phyloP scores from a whole-genome alignment of 495 filamentous ascomycete species.

The Neurospora sp. region DNA sequence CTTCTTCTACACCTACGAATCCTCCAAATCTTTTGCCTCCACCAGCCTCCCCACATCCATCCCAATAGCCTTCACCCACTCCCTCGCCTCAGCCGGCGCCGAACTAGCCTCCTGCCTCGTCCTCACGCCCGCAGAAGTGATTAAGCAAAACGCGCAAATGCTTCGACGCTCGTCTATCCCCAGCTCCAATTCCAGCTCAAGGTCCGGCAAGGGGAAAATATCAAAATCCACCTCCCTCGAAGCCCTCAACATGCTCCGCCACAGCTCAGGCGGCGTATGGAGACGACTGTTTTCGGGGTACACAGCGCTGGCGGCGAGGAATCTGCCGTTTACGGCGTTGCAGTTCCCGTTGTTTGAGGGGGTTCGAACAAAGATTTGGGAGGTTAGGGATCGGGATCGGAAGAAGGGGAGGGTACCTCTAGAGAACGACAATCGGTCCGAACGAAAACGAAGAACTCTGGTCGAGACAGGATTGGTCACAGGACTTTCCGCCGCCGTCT shows the following conservation, averaged over 20 bases:
- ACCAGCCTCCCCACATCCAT: conserved; percentile 29
- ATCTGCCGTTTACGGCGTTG: conserved; percentile 77
- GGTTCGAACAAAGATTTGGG: conserved; percentile 35
- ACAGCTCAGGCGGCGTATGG: conserved; percentile 15
- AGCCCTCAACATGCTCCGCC: conserved; percentile 31
- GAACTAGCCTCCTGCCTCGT: conserved; percentile 79
- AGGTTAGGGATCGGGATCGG: conserved; percentile 13
- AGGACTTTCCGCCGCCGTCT: conserved; percentile 55
- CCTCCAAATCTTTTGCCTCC: conserved; percentile 46
- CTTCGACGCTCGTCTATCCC: conserved; percentile 14
- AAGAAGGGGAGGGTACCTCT: neutral
- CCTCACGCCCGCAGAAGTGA: conserved; percentile 79
- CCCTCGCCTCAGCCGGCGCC: conserved; percentile 58
- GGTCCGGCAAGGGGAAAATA: too few species aligned
- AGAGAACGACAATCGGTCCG: neutral
- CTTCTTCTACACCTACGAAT: conserved; percentile 89
- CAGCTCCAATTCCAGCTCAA: too few species aligned
- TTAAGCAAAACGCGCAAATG: conserved; percentile 92
- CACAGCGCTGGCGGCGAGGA: conserved; percentile 64
- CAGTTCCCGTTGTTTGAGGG: conserved; percentile 84
- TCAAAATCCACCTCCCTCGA: conserved; percentile 26
- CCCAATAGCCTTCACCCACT: conserved; percentile 56
- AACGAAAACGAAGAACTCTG: conserved; percentile 17
- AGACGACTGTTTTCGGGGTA: conserved; percentile 64
- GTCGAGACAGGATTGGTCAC: conserved; percentile 58